Conservation (phyloP, 1,284 basidiomycete genomes). For the Ceratobasidium sp. region DNA sequence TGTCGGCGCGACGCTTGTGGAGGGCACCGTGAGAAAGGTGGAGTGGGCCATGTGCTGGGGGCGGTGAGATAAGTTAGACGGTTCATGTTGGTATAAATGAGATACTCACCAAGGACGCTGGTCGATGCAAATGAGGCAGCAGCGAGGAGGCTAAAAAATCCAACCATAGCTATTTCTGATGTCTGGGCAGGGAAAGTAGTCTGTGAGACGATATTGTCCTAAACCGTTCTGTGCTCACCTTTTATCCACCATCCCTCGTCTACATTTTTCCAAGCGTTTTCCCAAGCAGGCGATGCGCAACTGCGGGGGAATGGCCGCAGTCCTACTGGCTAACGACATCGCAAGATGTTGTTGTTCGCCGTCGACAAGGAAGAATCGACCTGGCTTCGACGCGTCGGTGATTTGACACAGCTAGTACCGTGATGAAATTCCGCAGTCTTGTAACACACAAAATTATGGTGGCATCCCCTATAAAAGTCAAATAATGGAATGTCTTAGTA, state of each 20-base stretch:
- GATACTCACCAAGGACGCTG: slow-evolving; percentile 12
- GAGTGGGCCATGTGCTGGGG: slow-evolving; percentile 12
- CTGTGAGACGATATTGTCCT: neutral
- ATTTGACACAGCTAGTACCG: too few species aligned
- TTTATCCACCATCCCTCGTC: slow-evolving; percentile 3
- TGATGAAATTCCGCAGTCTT: too few species aligned
- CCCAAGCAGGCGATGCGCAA: neutral
- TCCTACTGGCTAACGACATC: neutral
- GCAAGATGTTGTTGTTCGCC: neutral
- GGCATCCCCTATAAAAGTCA: too few species aligned
- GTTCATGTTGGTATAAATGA: neutral
- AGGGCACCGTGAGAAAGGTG: slow-evolving; percentile 26
- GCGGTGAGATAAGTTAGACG: neutral
- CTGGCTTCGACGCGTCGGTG: too few species aligned
- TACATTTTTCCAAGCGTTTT: neutral
- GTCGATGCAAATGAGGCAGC: slow-evolving; percentile 1
- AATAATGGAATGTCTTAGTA: too few species aligned
- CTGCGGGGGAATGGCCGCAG: slow-evolving; percentile 38
- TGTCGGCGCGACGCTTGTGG: slow-evolving; percentile 31
- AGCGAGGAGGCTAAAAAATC: slow-evolving; percentile 10
- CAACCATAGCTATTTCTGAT: slow-evolving; percentile 8
- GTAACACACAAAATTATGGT: too few species aligned
- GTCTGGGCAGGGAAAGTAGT: neutral
- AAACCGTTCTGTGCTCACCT: neutral
- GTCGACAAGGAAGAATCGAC: too few species aligned